phyloP scores from a whole-genome alignment of 148 eudicot genomes.

The Nyssa sinensis region DNA sequence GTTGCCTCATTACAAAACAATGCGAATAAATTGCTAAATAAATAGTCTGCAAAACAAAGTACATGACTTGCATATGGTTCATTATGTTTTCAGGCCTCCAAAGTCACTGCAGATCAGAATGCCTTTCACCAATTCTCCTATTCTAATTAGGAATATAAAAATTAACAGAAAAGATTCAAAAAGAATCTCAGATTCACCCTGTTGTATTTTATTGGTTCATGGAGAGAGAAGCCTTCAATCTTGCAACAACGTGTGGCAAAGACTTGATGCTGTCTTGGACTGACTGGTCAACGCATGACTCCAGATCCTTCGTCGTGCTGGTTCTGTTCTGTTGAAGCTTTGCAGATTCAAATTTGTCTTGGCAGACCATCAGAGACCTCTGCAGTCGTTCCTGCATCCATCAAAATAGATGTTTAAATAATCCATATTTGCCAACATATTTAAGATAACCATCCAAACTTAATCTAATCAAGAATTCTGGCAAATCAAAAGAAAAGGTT shows the following conservation, averaged over 20 bases:
- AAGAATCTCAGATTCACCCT: background rate
- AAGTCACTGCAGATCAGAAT: background rate
- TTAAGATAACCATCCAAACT: background rate
- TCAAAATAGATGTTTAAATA: conserved; percentile 4
- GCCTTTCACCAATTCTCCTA: background rate
- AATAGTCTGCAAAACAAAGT: background rate
- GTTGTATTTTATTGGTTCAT: conserved; percentile 21
- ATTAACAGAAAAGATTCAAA: background rate
- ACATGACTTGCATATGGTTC: background rate
- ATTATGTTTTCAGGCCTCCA: background rate
- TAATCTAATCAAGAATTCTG: no score
- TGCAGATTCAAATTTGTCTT: conserved; percentile 76
- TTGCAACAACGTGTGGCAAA: conserved; percentile 60
- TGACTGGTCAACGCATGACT: conserved; percentile 66
- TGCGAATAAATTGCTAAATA: background rate
- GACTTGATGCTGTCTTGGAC: conserved; percentile 59
- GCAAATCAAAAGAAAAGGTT: background rate
- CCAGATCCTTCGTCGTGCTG: conserved; percentile 54
- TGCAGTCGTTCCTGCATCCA: conserved; percentile 47
- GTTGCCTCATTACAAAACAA: conserved; percentile 4
- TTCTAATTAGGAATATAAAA: background rate
- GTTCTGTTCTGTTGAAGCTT: conserved; percentile 57
- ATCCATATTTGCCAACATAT: background rate
- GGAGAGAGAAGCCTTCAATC: conserved; percentile 62
- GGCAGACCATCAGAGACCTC: conserved; percentile 77